phyloP scores from a whole-genome alignment of 106 monocot genomes.

The Acanthochlamys bracteata region DNA sequence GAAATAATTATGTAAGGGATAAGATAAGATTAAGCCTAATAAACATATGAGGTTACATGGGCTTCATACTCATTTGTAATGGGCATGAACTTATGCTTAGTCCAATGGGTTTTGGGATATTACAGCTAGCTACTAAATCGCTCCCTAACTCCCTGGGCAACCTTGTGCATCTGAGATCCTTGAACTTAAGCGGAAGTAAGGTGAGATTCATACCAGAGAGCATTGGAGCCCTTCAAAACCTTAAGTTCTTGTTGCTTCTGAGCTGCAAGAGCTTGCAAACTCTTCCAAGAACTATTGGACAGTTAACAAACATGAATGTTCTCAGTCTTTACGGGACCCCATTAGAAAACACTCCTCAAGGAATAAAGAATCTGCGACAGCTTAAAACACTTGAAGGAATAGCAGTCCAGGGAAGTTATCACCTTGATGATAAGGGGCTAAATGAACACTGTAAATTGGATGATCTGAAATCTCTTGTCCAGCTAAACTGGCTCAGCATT shows the following conservation, averaged over 20 bases:
- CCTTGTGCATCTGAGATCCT: background rate
- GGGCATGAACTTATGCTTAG: too few species aligned
- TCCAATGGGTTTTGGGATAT: too few species aligned
- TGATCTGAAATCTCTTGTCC: background rate
- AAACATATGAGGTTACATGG: too few species aligned
- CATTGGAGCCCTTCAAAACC: background rate
- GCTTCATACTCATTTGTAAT: too few species aligned
- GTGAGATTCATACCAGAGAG: background rate
- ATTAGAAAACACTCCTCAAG: background rate
- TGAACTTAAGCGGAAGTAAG: background rate
- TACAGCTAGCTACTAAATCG: background rate
- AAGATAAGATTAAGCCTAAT: too few species aligned
- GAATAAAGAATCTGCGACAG: background rate
- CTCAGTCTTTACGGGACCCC: background rate
- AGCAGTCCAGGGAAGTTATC: background rate
- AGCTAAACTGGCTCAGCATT: background rate
- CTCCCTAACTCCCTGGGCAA: background rate
- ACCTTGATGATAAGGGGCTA: background rate
- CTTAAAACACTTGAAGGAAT: background rate
- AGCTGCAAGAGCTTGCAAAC: background rate
- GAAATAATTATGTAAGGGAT: too few species aligned
- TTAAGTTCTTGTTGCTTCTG: background rate
- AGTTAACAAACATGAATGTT: background rate
- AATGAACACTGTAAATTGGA: background rate
- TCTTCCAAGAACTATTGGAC: background rate